A percentile compares a stretch with the other conserved stretches of the same genome.
phyloP scores from a whole-genome alignment of 2,329 filamentous ascomycete species.

The Colletotrichum liaoningense region DNA sequence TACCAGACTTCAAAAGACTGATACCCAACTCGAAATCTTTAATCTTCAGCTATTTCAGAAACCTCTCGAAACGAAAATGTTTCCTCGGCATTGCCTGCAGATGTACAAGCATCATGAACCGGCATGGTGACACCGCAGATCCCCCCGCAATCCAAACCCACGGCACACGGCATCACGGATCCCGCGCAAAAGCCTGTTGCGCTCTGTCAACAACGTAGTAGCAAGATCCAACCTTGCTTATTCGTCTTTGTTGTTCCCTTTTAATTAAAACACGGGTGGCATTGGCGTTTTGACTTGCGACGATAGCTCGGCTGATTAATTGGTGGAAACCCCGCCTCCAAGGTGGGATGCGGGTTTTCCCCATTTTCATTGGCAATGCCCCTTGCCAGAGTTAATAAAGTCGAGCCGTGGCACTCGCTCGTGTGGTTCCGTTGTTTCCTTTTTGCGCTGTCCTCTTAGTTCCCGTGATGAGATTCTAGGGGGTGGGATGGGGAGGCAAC shows the following conservation, averaged over 20 bases:
- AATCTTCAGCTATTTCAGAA: not conserved
- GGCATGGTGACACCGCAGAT: constrained; percentile 1
- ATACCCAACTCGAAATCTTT: not conserved
- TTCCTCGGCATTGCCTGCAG: not conserved
- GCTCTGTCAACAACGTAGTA: not conserved
- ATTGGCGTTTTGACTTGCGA: not conserved
- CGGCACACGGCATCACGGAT: not conserved
- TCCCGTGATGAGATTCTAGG: constrained; percentile 13
- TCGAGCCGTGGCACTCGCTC: constrained; percentile 23
- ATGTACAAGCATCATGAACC: not conserved
- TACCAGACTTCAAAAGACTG: not conserved
- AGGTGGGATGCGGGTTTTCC: not conserved
- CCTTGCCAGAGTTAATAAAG: not conserved
- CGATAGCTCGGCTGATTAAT: not conserved
- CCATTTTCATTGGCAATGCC: not conserved
- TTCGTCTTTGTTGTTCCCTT: not conserved
- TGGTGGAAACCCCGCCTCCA: constrained; percentile 9
- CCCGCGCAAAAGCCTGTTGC: not conserved
- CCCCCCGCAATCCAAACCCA: constrained; percentile 10
- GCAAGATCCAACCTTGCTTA: not conserved
- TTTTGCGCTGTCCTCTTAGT: not conserved
- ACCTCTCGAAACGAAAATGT: not conserved
- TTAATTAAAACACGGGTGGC: not conserved
- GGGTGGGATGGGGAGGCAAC: not conserved
- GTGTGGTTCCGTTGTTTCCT: constrained; percentile 31